Evolutionary conservation across 116 monocot genomes (phyloP).

Genomic region (Posidonia oceanica): DNA sequence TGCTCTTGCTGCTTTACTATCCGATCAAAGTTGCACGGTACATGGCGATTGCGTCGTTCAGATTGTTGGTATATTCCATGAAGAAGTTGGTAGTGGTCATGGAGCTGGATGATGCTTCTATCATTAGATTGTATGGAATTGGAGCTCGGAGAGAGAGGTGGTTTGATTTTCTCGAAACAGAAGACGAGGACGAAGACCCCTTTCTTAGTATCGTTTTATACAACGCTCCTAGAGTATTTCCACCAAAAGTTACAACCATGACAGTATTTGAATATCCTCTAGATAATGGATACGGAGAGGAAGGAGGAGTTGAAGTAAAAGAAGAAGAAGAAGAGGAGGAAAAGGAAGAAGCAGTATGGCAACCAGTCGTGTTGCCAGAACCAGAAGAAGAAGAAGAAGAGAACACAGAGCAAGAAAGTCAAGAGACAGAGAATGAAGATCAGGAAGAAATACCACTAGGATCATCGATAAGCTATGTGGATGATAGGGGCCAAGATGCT

Average conservation of each 20-base stretch:
- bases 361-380: not conserved
- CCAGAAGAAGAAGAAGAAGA: not conserved
- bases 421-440: not conserved
- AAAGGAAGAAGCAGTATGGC: not conserved
- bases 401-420: not conserved
- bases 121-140: not conserved
- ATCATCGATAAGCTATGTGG: not conserved
- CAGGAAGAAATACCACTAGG: not conserved
- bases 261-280: not conserved
- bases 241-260: not conserved
- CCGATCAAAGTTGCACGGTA: not conserved
- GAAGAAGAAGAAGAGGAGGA: not conserved
- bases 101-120: slow-evolving; percentile 11
- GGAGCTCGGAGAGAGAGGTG: not conserved
- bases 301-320: not conserved
- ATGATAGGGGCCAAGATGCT: not conserved
- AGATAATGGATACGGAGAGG: not conserved
- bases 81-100: not conserved
- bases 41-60: not conserved
- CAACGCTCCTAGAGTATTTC: not conserved
- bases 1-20: not conserved
- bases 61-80: not conserved
- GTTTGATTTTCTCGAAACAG: not conserved
- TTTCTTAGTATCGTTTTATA: not conserved
- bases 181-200: slow-evolving; percentile 5